Evolutionary conservation across 257 asterid genomes (phyloP).

Genomic region (Solanum sejunctum): DNA sequence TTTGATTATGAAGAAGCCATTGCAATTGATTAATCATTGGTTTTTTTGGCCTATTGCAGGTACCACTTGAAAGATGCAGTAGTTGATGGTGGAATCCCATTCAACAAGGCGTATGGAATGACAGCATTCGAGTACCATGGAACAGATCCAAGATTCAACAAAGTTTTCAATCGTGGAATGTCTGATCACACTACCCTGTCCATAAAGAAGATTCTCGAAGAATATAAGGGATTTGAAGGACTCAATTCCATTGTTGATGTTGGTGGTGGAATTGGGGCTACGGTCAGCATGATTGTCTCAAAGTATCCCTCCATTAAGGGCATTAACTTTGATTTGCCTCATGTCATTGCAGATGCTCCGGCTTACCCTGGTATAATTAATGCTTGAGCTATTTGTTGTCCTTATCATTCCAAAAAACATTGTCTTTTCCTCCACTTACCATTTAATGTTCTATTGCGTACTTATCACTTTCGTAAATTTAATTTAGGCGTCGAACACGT

Average conservation of each 20-base stretch:
- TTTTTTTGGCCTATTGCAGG: conserved; percentile 17
- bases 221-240: conserved; percentile 55
- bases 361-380: conserved; percentile 33
- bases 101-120: conserved; percentile 82
- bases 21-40: no score
- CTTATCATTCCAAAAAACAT: no score
- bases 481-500: conserved; percentile 61
- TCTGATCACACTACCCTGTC: conserved; percentile 56
- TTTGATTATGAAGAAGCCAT: no score
- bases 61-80: conserved; percentile 76
- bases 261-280: conserved; percentile 85
- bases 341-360: conserved; percentile 67
- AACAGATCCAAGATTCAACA: conserved; percentile 65
- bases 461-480: background rate
- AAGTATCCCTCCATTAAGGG: conserved; percentile 59
- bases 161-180: conserved; percentile 78
- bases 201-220: conserved; percentile 64
- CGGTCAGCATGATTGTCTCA: conserved; percentile 54
- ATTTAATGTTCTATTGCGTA: background rate
- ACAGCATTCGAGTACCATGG: conserved; percentile 72
- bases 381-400: background rate
- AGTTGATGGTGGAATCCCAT: conserved; percentile 82
- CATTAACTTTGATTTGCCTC: conserved; percentile 73
- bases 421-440: background rate
- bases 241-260: conserved; percentile 72